phyloP scores from a whole-genome alignment of 2,329 filamentous ascomycete species.

The Pseudocercospora eumusae region DNA sequence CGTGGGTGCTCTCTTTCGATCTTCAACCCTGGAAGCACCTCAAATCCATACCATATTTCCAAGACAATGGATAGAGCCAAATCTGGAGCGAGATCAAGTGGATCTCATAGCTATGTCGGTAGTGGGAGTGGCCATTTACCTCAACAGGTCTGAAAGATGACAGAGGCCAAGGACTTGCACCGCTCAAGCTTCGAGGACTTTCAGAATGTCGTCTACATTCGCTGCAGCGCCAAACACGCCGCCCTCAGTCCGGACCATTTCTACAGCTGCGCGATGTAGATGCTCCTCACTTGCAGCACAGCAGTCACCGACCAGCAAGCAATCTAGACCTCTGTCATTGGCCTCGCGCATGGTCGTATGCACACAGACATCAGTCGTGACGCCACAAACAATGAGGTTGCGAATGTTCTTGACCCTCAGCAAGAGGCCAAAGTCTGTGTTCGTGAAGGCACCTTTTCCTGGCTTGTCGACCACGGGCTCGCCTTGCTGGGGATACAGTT shows the following conservation, averaged over 20 bases:
- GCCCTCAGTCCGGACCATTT: slow-evolving; percentile 50
- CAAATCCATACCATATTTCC: too few species aligned
- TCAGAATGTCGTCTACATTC: slow-evolving; percentile 21
- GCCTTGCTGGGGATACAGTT: slow-evolving; percentile 51
- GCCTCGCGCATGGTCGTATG: slow-evolving; percentile 59
- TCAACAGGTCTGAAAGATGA: too few species aligned
- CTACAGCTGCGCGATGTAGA: slow-evolving; percentile 46
- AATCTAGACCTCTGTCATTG: slow-evolving; percentile 58
- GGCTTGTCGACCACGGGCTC: slow-evolving; percentile 60
- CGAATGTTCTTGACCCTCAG: slow-evolving; percentile 54
- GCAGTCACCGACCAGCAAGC: slow-evolving; percentile 54
- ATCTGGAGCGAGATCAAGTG: too few species aligned
- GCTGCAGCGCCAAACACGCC: slow-evolving; percentile 34
- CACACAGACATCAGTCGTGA: slow-evolving; percentile 60
- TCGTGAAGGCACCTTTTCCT: slow-evolving; percentile 54
- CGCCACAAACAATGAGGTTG: slow-evolving; percentile 56
- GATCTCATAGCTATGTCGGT: too few species aligned
- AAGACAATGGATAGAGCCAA: too few species aligned
- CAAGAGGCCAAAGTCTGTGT: slow-evolving; percentile 57
- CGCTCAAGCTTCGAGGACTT: not conserved
- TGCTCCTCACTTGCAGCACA: slow-evolving; percentile 47
- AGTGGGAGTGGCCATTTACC: too few species aligned
- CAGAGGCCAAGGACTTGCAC: not conserved
- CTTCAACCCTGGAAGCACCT: too few species aligned
- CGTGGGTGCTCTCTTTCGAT: too few species aligned